A percentile compares a stretch with the other conserved stretches of the same genome.
Evolutionary conservation across 805 yeast species (phyloP).

Genomic region (Starmerella davenportii): DNA sequence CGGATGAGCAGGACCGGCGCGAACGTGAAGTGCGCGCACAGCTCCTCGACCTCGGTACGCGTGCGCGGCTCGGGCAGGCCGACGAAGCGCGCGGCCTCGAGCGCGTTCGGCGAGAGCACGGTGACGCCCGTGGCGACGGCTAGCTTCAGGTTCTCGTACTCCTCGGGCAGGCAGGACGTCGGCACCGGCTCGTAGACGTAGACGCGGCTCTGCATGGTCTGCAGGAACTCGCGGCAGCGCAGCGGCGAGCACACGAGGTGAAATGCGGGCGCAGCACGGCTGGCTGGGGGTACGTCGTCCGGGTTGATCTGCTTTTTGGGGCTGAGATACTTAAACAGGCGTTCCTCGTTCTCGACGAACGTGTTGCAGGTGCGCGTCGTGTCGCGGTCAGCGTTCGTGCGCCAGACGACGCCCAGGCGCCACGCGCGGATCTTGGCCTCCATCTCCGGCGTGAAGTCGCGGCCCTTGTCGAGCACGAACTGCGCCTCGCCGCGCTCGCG

Average conservation of each 20-base stretch:
- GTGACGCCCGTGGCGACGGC: conserved; percentile 24
- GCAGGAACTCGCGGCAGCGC: conserved; percentile 35
- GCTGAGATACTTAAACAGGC: conserved; percentile 43
- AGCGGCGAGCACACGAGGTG: conserved; percentile 64
- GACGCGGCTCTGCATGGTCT: conserved; percentile 20
- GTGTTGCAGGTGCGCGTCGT: conserved; percentile 74
- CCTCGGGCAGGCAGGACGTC: conserved; percentile 40
- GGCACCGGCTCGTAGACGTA: conserved; percentile 82
- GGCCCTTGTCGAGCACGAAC: conserved; percentile 65
- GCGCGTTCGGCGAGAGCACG: conserved; percentile 66
- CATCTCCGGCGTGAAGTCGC: conserved; percentile 46
- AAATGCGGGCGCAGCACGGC: conserved; percentile 28
- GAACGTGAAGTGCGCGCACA: conserved; percentile 31
- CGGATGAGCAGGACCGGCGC: conserved; percentile 38
- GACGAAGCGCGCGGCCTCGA: conserved; percentile 56
- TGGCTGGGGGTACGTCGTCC: conserved; percentile 32
- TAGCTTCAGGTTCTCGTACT: conserved; percentile 22
- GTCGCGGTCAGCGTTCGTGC: conserved; percentile 34
- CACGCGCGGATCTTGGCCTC: conserved; percentile 34
- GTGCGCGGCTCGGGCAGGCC: conserved; percentile 30
- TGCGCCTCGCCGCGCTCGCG: conserved; percentile 27
- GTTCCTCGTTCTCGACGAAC: conserved; percentile 44
- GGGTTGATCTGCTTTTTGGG: conserved; percentile 44
- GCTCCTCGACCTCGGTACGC: conserved; percentile 26
- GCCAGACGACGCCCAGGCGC: conserved; percentile 41